Conservation (phyloP, 2,329 filamentous ascomycete genomes). For the Sporothrix brasiliensis region DNA sequence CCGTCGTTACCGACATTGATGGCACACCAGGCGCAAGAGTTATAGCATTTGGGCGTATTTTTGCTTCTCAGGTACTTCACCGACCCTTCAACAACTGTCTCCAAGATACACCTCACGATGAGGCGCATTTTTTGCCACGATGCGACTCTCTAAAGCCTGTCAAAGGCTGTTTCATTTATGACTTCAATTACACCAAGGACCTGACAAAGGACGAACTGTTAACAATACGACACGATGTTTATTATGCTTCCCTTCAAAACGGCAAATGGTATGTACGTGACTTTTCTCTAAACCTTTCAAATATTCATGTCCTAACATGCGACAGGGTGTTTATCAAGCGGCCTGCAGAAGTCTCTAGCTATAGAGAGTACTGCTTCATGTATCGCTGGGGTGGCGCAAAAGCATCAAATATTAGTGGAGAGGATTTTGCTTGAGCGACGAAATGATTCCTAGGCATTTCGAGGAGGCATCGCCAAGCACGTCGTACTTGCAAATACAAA, state of each 20-base stretch:
- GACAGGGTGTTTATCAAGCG: constrained; percentile 24
- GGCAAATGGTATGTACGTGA: constrained; percentile 9
- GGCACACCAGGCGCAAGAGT: constrained; percentile 6
- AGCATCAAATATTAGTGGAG: constrained; percentile 18
- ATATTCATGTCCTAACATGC: constrained; percentile 1
- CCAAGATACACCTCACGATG: constrained; percentile 9
- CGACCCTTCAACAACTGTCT: constrained; percentile 13
- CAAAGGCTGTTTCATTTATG: constrained; percentile 22
- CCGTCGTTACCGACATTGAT: constrained; percentile 22
- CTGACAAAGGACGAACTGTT: constrained; percentile 22
- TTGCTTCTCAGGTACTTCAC: constrained; percentile 16
- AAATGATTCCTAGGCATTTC: constrained; percentile 9
- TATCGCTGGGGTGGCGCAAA: constrained; percentile 28
- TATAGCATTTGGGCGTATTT: not conserved
- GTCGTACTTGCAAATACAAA: not conserved
- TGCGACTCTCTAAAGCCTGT: constrained; percentile 22
- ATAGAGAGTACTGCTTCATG: constrained; percentile 25
- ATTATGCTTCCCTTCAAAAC: constrained; percentile 15
- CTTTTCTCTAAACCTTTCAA: not conserved
- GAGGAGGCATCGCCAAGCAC: not conserved
- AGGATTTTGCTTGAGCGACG: constrained; percentile 22
- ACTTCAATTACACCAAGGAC: constrained; percentile 23
- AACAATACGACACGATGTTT: constrained; percentile 16
- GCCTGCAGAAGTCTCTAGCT: constrained; percentile 21
- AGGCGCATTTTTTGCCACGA: constrained; percentile 13